Evolutionary conservation across 2,329 filamentous ascomycete genomes (phyloP).

Genomic region (Eutypella sp.): DNA sequence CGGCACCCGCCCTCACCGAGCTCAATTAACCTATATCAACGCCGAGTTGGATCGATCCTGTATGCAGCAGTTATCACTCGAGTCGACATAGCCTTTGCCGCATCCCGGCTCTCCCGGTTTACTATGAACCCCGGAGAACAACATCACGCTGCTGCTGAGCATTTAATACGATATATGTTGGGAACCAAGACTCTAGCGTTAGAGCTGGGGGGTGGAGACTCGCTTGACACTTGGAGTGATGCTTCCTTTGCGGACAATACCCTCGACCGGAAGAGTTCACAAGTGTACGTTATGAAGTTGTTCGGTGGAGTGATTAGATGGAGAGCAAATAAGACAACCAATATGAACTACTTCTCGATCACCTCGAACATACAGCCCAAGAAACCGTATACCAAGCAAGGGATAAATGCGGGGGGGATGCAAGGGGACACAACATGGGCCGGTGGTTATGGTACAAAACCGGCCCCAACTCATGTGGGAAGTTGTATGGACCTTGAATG

Average conservation of each 20-base stretch:
- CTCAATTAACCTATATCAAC: not conserved
- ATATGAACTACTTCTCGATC: too few relatives aligned
- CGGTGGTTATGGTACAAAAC: too few relatives aligned
- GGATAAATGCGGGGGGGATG: too few relatives aligned
- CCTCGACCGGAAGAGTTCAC: not conserved
- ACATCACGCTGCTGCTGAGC: not conserved
- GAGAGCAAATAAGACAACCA: too few relatives aligned
- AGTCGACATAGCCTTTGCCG: not conserved
- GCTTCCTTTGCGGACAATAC: not conserved
- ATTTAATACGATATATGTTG: not conserved
- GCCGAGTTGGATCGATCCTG: not conserved
- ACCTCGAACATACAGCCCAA: too few relatives aligned
- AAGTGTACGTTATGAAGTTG: not conserved
- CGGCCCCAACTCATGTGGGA: too few relatives aligned
- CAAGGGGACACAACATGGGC: too few relatives aligned
- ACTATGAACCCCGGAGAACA: not conserved
- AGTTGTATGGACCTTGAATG: too few relatives aligned
- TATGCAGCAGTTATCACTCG: not conserved
- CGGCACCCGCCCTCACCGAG: too few relatives aligned
- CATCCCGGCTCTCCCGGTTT: not conserved
- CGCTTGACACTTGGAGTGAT: not conserved
- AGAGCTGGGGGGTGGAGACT: not conserved
- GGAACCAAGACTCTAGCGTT: not conserved
- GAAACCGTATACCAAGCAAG: too few relatives aligned
- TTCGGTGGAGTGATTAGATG: not conserved